Evolutionary conservation across 805 yeast species (phyloP).

Genomic region (Starmerella etchellsii): DNA sequence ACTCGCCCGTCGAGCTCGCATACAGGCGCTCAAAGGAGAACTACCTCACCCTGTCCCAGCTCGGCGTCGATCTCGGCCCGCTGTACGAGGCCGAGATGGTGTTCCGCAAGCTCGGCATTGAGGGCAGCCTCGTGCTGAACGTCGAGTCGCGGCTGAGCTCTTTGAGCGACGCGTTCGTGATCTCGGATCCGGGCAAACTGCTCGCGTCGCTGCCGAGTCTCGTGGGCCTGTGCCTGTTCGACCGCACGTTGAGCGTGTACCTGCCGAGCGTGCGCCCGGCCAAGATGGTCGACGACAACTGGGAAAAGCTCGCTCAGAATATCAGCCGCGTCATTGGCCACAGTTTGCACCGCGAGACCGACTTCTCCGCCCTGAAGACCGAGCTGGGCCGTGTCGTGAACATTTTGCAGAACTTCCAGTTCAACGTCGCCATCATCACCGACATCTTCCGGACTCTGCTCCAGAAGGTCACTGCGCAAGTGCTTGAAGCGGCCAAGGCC

Average conservation of each 20-base stretch:
- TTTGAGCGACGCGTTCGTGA: constrained; percentile 49
- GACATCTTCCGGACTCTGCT: constrained; percentile 48
- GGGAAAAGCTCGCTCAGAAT: constrained; percentile 47
- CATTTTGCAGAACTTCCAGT: constrained; percentile 59
- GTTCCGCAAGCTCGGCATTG: constrained; percentile 57
- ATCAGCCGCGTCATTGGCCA: constrained; percentile 20
- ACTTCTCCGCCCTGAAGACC: constrained; percentile 36
- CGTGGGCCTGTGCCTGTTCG: constrained; percentile 66
- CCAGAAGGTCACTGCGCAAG: constrained; percentile 44
- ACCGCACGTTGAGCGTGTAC: constrained; percentile 46
- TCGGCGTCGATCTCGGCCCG: constrained; percentile 50
- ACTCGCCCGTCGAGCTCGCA: constrained; percentile 75
- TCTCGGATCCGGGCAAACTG: constrained; percentile 31
- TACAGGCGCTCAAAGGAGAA: constrained; percentile 45
- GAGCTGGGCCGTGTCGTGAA: constrained; percentile 59
- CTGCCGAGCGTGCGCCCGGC: constrained; percentile 55
- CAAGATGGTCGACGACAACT: constrained; percentile 53
- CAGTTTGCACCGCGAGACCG: constrained; percentile 24
- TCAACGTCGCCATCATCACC: constrained; percentile 47
- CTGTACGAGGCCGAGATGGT: constrained; percentile 75
- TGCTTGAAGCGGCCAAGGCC: constrained; percentile 41
- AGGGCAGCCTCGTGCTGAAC: constrained; percentile 45
- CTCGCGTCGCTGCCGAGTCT: constrained; percentile 37
- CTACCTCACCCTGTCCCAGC: constrained; percentile 34
- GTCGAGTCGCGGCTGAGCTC: constrained; percentile 55